Base-by-base conservation (phyloP, 2,329 filamentous ascomycete genomes). In the Chaetomiaceae sp. region DNA sequence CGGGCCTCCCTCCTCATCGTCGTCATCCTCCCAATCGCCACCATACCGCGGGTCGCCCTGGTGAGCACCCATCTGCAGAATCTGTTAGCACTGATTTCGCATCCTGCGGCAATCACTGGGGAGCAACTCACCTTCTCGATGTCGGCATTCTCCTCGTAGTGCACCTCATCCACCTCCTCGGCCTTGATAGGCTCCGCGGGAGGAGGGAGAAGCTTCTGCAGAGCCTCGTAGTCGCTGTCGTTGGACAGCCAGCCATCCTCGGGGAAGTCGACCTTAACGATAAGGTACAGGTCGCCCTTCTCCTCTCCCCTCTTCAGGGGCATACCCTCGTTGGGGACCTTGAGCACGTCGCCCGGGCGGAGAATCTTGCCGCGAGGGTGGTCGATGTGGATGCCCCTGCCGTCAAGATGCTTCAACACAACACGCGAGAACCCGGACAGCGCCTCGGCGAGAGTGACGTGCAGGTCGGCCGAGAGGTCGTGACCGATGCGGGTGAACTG, bases 311-410 rank as follows among this genome's bases (percentile, higher is more conserved):
- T 84, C 79, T 96, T 96, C 63, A 85, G 71, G 2, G 94, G 94
- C 94, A 99, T 99, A 56, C 94, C 94, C 74, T 99, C 94, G 23
- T 90, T 91, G 2, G 79, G 71, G 1, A 99, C 76, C 75, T 91
- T 96, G 63, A 99, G 78, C 7, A 92, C 82, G 67, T 99, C 89
- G 23, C 85, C 87, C 0, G 94, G 91, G 23, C 84, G 83, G 33
- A 99, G 73, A 47, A 97, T 79, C 69, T 91, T 87, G 62, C 92
- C 92, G 64, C 87, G 83, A 15, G 88, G 83, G 61, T 94, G 86
- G 51, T 84, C 80, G 43, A 99, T 77, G 54, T 87, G 81, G 55
- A 99, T 92, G 27, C 94, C 94, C 53, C 94, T 83, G 27, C 92
- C 94, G 66, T 99, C 94, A 8, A 99, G 83, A 69, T 99, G 94